Evolutionary conservation across 176 grass and related monocot genomes (phyloP).

Genomic region (Dactylis glomerata): DNA sequence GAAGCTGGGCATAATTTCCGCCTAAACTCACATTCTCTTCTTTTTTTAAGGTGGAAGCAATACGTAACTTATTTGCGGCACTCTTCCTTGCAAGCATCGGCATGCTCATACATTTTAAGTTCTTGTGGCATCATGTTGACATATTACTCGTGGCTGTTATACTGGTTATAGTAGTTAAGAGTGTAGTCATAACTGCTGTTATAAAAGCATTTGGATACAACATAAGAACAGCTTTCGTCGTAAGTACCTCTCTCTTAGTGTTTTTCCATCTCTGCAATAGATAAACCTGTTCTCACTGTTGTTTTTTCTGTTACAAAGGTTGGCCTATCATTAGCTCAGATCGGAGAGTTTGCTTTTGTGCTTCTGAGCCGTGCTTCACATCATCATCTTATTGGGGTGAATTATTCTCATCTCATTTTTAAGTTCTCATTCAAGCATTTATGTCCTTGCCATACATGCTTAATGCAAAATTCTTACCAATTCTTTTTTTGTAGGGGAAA

Average conservation of each 20-base stretch:
- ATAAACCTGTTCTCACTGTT: constrained; percentile 25
- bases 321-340: constrained; percentile 97
- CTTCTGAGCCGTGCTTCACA: constrained; percentile 95
- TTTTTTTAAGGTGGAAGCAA: constrained; percentile 79
- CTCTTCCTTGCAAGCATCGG: constrained; percentile 99
- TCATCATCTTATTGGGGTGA: constrained; percentile 97
- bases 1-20: background rate
- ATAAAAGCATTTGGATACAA: constrained; percentile 92
- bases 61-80: constrained; percentile 96
- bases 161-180: constrained; percentile 95
- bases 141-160: constrained; percentile 97
- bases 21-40: background rate
- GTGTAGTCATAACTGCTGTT: constrained; percentile 67
- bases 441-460: background rate
- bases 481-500: constrained; percentile 58
- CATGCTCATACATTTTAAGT: constrained; percentile 97
- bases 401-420: constrained; percentile 19
- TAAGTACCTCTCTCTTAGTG: constrained; percentile 39
- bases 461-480: constrained; percentile 11
- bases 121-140: constrained; percentile 97
- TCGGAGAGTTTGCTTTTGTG: constrained; percentile 99
- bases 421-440: constrained; percentile 13
- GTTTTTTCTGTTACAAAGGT: constrained; percentile 52
- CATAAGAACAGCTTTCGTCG: constrained; percentile 92
- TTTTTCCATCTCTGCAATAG: background rate